These are phyloP conservation scores for Cutaneotrichosporon daszewskae DNA, from an alignment of 1,284 basidiomycete species.

Conservation along the genomic window DNA sequence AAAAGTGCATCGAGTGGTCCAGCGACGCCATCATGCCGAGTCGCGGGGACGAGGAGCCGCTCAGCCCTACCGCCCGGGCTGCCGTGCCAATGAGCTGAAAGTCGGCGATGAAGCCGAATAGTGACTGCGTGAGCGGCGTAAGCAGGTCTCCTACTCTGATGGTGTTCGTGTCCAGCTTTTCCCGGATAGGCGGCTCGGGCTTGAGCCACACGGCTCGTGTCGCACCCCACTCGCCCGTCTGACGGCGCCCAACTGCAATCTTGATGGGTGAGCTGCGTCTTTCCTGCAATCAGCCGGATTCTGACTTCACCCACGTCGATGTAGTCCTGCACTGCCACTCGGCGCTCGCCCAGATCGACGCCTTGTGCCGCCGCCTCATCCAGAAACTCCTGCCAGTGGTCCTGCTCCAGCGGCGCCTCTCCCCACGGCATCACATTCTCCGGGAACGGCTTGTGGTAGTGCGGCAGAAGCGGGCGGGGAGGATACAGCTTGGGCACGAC, in stretches of 20 bases:
- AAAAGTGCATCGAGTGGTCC: conserved; percentile 80
- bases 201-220: conserved; percentile 71
- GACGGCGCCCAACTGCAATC: conserved; percentile 48
- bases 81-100: conserved; percentile 68
- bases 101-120: conserved; percentile 80
- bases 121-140: conserved; percentile 56
- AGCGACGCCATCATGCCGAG: conserved; percentile 72
- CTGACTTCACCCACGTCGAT: conserved; percentile 50
- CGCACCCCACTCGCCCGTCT: conserved; percentile 16
- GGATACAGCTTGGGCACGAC: conserved; percentile 4
- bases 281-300: too few species aligned
- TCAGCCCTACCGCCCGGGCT: conserved; percentile 60
- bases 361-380: conserved; percentile 15
- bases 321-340: conserved; percentile 42
- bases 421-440: conserved; percentile 56
- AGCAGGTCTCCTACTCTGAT: conserved; percentile 72
- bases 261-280: conserved; percentile 67
- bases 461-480: conserved; percentile 15
- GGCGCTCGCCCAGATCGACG: conserved; percentile 17
- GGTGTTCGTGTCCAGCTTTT: conserved; percentile 61
- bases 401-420: conserved; percentile 58
- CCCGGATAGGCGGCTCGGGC: conserved; percentile 56
- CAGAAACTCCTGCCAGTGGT: conserved; percentile 46
- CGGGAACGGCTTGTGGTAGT: conserved; percentile 33
- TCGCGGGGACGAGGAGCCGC: conserved; percentile 42